Base-by-base conservation (phyloP, 768 basidiomycete genomes). In the Rhizopogon salebrosus region DNA sequence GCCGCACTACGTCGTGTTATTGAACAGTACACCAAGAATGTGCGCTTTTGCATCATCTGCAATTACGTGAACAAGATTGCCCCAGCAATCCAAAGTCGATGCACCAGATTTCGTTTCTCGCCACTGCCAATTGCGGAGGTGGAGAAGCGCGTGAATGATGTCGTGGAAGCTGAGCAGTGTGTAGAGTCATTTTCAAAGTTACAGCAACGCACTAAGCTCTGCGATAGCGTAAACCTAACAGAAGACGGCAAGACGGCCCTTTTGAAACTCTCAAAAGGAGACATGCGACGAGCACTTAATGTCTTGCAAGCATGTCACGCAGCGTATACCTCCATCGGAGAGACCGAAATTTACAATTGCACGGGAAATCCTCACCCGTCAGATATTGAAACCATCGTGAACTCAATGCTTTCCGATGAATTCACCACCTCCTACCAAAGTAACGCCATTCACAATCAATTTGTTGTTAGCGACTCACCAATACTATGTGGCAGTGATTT, bases 21-120 rank as follows among this genome's bases (percentile, higher is more conserved):
- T 59, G 97, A 99, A 70, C 95, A 97, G 59, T 98, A 97, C 70
- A 99, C 97, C 18, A 92, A 88, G 72, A 98, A 98, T 63, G 97
- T 98, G 59, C 86, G 97, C 36, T 99, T 99, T 70, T 99, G 97
- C 72, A 99, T 99, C 63, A 95, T 99, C 54, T 98, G 97, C 79
- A 99, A 99, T 72, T 99, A 99, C 62, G 97, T 98, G 68, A 98
- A 98, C 80, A 98, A 98, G 70, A 98, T 99, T 63, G 85, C 88
- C 1, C 97, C 97, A 2, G 97, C 97, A 31, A 97, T 99, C 46
- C 97, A 99, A 71, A 97, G 93, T 70, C 89, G 97, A 46, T 98
- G 97, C 72, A 99, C 97, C 6, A 80, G 95, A 39, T 99, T 98
- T 73, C 81, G 97, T 42, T 98, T 99, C 74, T 95, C 92, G 8